phyloP scores from a whole-genome alignment of 2,329 filamentous ascomycete species.

The Aspergillus caelatus region DNA sequence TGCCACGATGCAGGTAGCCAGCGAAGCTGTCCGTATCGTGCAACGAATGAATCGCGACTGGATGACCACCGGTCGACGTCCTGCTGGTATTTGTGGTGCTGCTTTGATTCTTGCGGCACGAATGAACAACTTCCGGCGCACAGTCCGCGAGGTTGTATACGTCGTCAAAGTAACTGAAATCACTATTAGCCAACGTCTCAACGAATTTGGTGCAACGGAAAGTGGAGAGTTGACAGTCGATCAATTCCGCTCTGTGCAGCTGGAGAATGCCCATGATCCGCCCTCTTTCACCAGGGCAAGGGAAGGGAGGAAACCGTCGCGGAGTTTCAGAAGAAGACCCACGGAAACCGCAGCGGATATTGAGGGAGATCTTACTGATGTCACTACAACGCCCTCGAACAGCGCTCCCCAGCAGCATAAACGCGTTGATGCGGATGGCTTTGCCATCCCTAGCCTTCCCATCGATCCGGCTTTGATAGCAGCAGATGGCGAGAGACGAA shows the following conservation, averaged over 20 bases:
- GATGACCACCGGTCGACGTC: conserved; percentile 93
- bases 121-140: conserved; percentile 97
- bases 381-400: conserved; percentile 8
- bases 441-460: conserved; percentile 61
- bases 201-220: conserved; percentile 87
- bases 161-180: conserved; percentile 95
- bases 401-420: conserved; percentile 29
- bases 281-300: conserved; percentile 69
- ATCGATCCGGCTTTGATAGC: conserved; percentile 47
- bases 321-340: conserved; percentile 33
- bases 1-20: conserved; percentile 79
- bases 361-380: conserved; percentile 49
- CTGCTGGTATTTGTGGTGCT: conserved; percentile 90
- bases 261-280: conserved; percentile 75
- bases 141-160: conserved; percentile 93
- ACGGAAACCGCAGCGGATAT: conserved; percentile 44
- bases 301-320: conserved; percentile 61
- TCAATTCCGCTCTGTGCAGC: conserved; percentile 65
- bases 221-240: conserved; percentile 84
- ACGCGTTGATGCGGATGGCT: conserved; percentile 67
- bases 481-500: conserved; percentile 23
- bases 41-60: conserved; percentile 95
- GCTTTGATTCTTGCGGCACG: conserved; percentile 92
- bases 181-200: conserved; percentile 86
- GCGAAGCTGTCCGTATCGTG: conserved; percentile 84